Evolutionary conservation across 2,329 filamentous ascomycete species (phyloP).

Genomic region (Ophiostoma pallidulum): DNA sequence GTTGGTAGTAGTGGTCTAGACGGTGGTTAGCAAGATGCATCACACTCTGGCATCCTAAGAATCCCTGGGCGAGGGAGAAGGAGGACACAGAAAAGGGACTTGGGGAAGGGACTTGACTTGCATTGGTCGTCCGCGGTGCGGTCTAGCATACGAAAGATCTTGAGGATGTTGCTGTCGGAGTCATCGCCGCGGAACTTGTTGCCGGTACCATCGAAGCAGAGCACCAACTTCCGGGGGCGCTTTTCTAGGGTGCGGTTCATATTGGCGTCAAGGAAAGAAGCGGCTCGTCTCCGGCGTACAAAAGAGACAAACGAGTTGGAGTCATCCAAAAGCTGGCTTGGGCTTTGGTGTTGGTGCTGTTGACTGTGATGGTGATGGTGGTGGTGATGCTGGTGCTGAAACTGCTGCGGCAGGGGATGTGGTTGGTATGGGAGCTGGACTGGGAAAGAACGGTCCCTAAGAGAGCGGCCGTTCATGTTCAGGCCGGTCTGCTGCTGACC

Average conservation of each 20-base stretch:
- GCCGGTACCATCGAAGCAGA: conserved; percentile 56
- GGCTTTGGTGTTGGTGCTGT: background rate
- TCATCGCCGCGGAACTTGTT: conserved; percentile 56
- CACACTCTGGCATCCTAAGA: background rate
- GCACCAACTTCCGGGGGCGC: conserved; percentile 38
- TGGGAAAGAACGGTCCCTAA: too few species aligned
- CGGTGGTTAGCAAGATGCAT: background rate
- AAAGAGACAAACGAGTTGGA: background rate
- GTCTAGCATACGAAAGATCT: conserved; percentile 62
- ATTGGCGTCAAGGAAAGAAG: background rate
- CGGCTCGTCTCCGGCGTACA: background rate
- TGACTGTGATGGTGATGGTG: background rate
- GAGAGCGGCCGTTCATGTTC: too few species aligned
- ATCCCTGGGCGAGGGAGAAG: too few species aligned
- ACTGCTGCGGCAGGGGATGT: background rate
- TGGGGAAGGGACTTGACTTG: conserved; percentile 16
- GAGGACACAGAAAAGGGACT: too few species aligned
- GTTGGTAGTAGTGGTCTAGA: conserved; percentile 51
- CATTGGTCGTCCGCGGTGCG: conserved; percentile 52
- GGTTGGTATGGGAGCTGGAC: background rate
- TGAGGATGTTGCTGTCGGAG: conserved; percentile 56
- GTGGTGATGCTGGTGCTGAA: background rate
- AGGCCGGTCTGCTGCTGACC: background rate
- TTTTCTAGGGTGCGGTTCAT: conserved; percentile 4
- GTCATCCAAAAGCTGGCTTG: background rate